Base-by-base conservation (phyloP, 1,139 yeast genomes). In the Sugiyamaella xylanicola region DNA sequence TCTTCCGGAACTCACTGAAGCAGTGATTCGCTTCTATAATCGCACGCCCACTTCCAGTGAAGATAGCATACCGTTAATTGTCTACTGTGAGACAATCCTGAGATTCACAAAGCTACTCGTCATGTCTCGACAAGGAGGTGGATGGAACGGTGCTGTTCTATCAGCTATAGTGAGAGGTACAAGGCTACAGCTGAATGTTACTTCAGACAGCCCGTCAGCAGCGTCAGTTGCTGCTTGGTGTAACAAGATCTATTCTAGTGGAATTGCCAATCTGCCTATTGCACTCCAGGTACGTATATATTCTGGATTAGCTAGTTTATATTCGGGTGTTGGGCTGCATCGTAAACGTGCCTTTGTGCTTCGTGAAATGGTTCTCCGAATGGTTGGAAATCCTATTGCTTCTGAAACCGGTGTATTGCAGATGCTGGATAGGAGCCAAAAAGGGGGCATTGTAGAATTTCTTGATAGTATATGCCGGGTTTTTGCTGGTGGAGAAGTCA, bases 41-140 rank as follows among this genome's bases (percentile, higher is more conserved):
- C 65, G 78, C 42, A 84, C 95, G 37, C 77, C 83, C 11, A 69
- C 75, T 35, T 84, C 82, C 55, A 76, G 79, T 15, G 91, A 85
- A 58, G 96, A 92, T 62, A 82, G 82, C 63, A 92, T 87, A 0
- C 98, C 98, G 0, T 93, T 86, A 60, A 72, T 87, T 2, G 92
- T 91, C 0, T 87, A 84, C 62, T 84, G 88, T 45, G 97, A 90
- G 61, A 78, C 86, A 2, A 75, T 87, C 3, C 65, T 91, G 41
- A 77, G 97, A 55, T 80, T 80, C 50, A 73, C 86, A 29, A 83
- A 82, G 57, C 77, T 88, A 54, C 78, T 87, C 79, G 77, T 86
- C 1, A 70, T 77, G 9, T 72, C 85, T 4, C 78, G 79, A 58
- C 68, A 79, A 4, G 84, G 84, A 3, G 77, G 80, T 11, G 84